Evolutionary conservation across 2,329 filamentous ascomycete species (phyloP).

Genomic region (Seiridium unicorne): DNA sequence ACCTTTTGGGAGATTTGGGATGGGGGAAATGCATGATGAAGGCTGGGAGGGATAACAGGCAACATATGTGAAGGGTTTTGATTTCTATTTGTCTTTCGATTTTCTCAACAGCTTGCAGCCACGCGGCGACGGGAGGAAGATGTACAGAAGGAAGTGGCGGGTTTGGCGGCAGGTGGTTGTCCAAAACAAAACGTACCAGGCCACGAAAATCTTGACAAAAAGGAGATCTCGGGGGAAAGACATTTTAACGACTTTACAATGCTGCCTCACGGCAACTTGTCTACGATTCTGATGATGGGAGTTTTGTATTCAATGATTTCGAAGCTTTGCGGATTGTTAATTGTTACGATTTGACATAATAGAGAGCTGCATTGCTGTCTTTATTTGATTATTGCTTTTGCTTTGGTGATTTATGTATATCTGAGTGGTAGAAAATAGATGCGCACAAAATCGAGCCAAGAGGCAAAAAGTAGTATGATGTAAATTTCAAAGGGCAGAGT

Average conservation of each 20-base stretch:
- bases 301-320: background rate
- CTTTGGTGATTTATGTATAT: too few species aligned
- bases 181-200: background rate
- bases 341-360: too few species aligned
- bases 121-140: background rate
- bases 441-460: too few species aligned
- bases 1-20: background rate
- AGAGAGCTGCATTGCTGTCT: too few species aligned
- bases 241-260: constrained; percentile 10
- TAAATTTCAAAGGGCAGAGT: background rate
- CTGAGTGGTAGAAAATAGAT: too few species aligned
- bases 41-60: too few species aligned
- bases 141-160: background rate
- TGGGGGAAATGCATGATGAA: background rate
- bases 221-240: background rate
- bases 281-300: constrained; percentile 4
- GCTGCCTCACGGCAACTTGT: constrained; percentile 17
- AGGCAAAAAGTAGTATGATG: too few species aligned
- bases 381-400: too few species aligned
- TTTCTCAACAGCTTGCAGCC: background rate
- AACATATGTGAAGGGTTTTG: background rate
- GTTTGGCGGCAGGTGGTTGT: background rate
- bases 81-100: background rate
- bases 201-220: background rate
- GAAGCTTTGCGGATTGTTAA: too few species aligned